Evolutionary conservation across 2,329 filamentous ascomycete genomes (phyloP), one percentile per base, ranked within the genome.

Genomic region (Graphiopsis chlorocephala): DNA sequence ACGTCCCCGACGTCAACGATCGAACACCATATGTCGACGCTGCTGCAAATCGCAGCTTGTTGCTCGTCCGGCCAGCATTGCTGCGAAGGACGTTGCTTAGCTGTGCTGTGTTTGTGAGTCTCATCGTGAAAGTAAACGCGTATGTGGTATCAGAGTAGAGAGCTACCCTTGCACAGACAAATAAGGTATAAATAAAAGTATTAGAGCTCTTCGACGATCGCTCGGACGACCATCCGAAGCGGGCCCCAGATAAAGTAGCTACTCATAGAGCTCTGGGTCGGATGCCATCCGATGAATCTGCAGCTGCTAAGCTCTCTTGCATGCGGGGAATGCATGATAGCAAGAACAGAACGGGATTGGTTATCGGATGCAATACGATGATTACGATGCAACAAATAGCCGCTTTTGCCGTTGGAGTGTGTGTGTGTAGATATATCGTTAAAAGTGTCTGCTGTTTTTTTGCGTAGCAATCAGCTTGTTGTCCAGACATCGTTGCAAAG

Each of bases 131-230:
- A 45, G n/a, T 20, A 3, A 20, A 10, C 23, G 20, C 25, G 60
- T 55, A 0, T 55, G 48, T 55, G 25, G 17, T 11, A 26, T n/a
- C 11, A 31, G 28, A 50, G 17, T 35, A 33, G 20, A 35, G 15
- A 50, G 58, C 58, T 33, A 61, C n/a, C 14, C 26, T 61, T 50
- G 58, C 42, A 50, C 28, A 28, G 12, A 7, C 11, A 50, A 50
- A 28, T 55, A 47, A 33, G 28, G 58, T 61, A 61, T 61, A 50
- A 61, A 61, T 61, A 50, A 61, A 26, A 61, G 58, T 17, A 45
- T 47, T 50, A 15, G 56, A 47, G 28, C 35, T 35, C 50, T n/a
- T n/a, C 14, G 55, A 28, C n/a, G 31, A 26, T 25, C 23, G 25
- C 29, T 26, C 55, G 55, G 55, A 58, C 45, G 55, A 4, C 29